Conservation (phyloP, 495 filamentous ascomycete species). For the Hypoxylon perforatum region DNA sequence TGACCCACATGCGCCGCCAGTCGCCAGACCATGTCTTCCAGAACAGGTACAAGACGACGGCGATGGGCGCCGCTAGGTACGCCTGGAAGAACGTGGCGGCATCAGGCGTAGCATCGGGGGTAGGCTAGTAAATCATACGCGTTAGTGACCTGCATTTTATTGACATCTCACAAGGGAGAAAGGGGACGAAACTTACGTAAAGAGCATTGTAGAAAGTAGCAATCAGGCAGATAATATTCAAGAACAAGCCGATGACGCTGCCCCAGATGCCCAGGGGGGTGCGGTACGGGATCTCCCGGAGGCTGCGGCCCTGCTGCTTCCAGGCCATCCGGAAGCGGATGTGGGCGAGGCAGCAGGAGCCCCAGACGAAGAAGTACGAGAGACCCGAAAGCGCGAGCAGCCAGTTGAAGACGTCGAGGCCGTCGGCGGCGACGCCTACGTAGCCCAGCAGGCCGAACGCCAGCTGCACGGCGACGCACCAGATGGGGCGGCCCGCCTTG, state of each 20-base stretch:
- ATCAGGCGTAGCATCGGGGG: slow-evolving; percentile 61
- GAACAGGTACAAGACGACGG: slow-evolving; percentile 59
- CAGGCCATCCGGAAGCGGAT: slow-evolving; percentile 76
- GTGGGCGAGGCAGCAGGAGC: slow-evolving; percentile 75
- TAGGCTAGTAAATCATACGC: slow-evolving; percentile 54
- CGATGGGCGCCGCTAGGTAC: slow-evolving; percentile 71
- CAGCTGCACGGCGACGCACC: slow-evolving; percentile 63
- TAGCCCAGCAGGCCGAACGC: slow-evolving; percentile 58
- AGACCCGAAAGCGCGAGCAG: slow-evolving; percentile 75
- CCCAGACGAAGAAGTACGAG: slow-evolving; percentile 76
- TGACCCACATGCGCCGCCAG: slow-evolving; percentile 76
- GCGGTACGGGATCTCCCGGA: slow-evolving; percentile 60
- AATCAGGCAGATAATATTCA: slow-evolving; percentile 69
- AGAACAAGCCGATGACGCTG: slow-evolving; percentile 67
- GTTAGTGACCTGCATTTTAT: slow-evolving; percentile 32
- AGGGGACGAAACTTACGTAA: slow-evolving; percentile 49
- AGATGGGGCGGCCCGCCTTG: slow-evolving; percentile 67
- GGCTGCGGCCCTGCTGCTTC: slow-evolving; percentile 61
- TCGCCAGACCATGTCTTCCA: slow-evolving; percentile 69
- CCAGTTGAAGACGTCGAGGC: slow-evolving; percentile 64
- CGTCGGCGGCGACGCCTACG: slow-evolving; percentile 41
- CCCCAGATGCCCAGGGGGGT: slow-evolving; percentile 70
- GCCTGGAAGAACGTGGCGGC: slow-evolving; percentile 70
- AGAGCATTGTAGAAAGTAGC: slow-evolving; percentile 66
- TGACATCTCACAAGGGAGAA: not conserved